These are phyloP conservation scores for Diaporthe sp. DNA, from an alignment of 2,329 filamentous ascomycete genomes.

Conservation along the genomic window DNA sequence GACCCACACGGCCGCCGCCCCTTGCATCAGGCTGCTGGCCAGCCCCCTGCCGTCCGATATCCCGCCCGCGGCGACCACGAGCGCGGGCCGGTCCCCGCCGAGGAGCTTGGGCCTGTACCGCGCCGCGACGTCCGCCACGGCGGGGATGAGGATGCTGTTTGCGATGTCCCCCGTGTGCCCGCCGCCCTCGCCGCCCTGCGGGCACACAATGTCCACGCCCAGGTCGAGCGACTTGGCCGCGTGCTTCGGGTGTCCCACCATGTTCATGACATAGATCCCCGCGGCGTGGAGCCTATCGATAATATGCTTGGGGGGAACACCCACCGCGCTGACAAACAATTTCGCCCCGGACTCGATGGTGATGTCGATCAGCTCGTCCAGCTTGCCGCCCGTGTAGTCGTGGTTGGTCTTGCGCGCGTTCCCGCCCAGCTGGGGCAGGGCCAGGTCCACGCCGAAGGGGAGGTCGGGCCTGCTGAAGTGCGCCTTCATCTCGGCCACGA, in stretches of 20 bases:
- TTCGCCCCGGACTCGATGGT: constrained; percentile 85
- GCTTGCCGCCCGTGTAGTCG: constrained; percentile 91
- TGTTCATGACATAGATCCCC: constrained; percentile 92
- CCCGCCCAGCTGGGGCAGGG: constrained; percentile 88
- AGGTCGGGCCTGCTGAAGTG: constrained; percentile 73
- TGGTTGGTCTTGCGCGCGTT: constrained; percentile 90
- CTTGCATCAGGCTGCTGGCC: constrained; percentile 86
- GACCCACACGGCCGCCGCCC: constrained; percentile 91
- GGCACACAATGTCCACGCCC: constrained; percentile 90
- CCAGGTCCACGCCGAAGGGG: constrained; percentile 92
- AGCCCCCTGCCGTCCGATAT: constrained; percentile 85
- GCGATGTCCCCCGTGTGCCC: constrained; percentile 92
- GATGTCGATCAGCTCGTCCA: constrained; percentile 89
- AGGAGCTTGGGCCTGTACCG: constrained; percentile 77
- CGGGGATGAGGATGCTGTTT: constrained; percentile 86
- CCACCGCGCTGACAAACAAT: constrained; percentile 89
- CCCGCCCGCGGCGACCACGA: constrained; percentile 91
- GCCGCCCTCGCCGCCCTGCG: constrained; percentile 93
- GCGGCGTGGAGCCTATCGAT: constrained; percentile 82
- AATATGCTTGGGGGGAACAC: constrained; percentile 79
- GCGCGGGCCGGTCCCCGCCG: constrained; percentile 72
- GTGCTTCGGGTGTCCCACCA: constrained; percentile 94
- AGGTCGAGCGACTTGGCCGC: constrained; percentile 87
- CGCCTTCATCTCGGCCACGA: constrained; percentile 87
- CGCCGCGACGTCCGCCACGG: constrained; percentile 85